These are phyloP conservation scores for Aspergillus wentii DNA, from an alignment of 495 filamentous ascomycete species.

Conservation along the genomic window DNA sequence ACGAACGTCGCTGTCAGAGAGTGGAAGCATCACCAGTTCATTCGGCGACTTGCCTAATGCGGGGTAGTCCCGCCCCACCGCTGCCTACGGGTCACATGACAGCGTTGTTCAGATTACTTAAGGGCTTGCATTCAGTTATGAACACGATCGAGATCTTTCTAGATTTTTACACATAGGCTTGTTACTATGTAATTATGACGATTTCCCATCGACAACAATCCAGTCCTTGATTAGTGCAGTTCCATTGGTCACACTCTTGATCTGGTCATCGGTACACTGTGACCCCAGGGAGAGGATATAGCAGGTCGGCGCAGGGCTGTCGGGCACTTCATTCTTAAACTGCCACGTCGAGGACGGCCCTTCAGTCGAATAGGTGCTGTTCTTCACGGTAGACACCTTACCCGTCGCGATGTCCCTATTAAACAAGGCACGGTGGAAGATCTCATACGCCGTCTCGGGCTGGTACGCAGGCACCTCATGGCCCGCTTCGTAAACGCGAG, in stretches of 20 bases:
- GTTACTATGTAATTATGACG: too few species aligned
- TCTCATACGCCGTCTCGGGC: constrained; percentile 48
- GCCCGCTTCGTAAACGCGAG: constrained; percentile 54
- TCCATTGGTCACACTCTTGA: constrained; percentile 37
- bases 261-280: constrained; percentile 46
- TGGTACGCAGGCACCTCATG: constrained; percentile 60
- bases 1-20: too few species aligned
- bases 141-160: too few species aligned
- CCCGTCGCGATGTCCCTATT: constrained; percentile 56
- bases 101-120: too few species aligned
- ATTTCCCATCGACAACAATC: constrained; percentile 34
- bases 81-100: too few species aligned
- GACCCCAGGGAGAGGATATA: constrained; percentile 37
- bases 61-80: background rate
- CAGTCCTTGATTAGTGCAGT: constrained; percentile 46
- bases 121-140: too few species aligned
- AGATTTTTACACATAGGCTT: too few species aligned
- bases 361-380: constrained; percentile 39
- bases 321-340: constrained; percentile 41
- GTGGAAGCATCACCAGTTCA: too few species aligned
- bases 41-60: background rate
- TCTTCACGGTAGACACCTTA: constrained; percentile 27
- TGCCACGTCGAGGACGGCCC: constrained; percentile 49
- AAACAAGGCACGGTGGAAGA: constrained; percentile 51
- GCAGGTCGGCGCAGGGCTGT: constrained; percentile 35